Percentiles rank a stretch among this genome's conserved stretches.
These are phyloP conservation scores for Pistacia integerrima DNA, from an alignment of 345 rosid genomes.

Conservation along the genomic window DNA sequence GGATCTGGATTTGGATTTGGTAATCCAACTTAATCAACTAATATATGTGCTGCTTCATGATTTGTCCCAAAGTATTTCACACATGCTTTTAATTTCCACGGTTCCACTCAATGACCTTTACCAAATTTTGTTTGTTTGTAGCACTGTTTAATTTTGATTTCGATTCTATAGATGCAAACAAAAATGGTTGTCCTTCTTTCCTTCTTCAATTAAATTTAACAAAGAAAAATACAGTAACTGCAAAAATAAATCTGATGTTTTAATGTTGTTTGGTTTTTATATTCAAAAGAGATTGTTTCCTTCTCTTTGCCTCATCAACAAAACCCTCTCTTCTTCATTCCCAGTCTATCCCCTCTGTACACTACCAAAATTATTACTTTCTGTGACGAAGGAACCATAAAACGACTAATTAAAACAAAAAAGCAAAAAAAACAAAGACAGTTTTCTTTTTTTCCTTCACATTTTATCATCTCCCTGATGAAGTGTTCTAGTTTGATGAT, in stretches of 20 bases:
- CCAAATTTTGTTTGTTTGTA: neutral
- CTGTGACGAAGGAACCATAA: slow-evolving; percentile 25
- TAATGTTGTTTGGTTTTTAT: too few species aligned
- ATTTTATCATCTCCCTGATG: neutral
- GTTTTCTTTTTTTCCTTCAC: neutral
- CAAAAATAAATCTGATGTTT: neutral
- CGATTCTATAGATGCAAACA: neutral
- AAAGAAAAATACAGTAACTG: too few species aligned
- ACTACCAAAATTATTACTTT: slow-evolving; percentile 46
- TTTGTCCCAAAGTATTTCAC: too few species aligned
- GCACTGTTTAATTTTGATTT: neutral
- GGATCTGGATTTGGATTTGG: neutral
- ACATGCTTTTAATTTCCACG: too few species aligned
- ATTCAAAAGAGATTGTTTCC: neutral
- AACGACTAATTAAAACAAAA: neutral
- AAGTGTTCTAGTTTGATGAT: neutral
- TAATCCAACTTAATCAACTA: too few species aligned
- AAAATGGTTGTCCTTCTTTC: too few species aligned
- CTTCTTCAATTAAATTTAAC: too few species aligned
- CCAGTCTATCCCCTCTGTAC: slow-evolving; percentile 37
- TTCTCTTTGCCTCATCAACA: neutral
- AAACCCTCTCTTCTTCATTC: slow-evolving; percentile 11
- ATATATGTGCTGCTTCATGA: too few species aligned
- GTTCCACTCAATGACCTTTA: too few species aligned
- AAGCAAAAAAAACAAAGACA: neutral